Evolutionary conservation across 805 yeast species (phyloP).

Genomic region (Teunomyces atbi): DNA sequence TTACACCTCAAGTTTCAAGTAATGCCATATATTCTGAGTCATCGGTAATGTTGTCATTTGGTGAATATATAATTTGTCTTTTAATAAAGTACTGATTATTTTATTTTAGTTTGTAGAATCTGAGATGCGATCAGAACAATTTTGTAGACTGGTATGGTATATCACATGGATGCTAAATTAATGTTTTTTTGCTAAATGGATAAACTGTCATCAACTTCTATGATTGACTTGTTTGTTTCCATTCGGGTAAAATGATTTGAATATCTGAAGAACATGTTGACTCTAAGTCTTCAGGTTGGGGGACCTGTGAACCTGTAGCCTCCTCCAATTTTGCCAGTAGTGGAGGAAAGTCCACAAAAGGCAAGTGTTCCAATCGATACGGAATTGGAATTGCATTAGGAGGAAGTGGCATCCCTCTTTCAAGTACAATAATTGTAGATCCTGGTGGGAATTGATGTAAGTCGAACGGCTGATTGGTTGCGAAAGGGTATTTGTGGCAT

Average conservation of each 20-base stretch:
- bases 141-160: neutral
- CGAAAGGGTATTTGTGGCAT: conserved; percentile 1
- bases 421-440: conserved; percentile 18
- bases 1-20: conserved; percentile 14
- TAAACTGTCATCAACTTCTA: neutral
- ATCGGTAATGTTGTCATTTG: neutral
- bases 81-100: neutral
- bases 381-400: conserved; percentile 27
- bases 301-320: neutral
- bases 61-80: neutral
- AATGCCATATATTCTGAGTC: conserved; percentile 13
- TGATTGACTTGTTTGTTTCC: neutral
- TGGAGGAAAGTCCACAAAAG: neutral
- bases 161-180: neutral
- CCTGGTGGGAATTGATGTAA: conserved; percentile 10
- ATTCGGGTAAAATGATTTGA: neutral
- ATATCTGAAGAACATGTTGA: neutral
- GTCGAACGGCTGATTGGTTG: neutral
- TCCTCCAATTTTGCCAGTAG: neutral
- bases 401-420: conserved; percentile 28
- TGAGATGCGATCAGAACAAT: neutral
- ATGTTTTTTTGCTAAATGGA: neutral
- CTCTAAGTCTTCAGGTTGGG: neutral
- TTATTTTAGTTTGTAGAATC: neutral
- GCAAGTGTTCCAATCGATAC: neutral